These are phyloP conservation scores for Aureobasidium sp. DNA, from an alignment of 2,329 filamentous ascomycete species.

Conservation along the genomic window DNA sequence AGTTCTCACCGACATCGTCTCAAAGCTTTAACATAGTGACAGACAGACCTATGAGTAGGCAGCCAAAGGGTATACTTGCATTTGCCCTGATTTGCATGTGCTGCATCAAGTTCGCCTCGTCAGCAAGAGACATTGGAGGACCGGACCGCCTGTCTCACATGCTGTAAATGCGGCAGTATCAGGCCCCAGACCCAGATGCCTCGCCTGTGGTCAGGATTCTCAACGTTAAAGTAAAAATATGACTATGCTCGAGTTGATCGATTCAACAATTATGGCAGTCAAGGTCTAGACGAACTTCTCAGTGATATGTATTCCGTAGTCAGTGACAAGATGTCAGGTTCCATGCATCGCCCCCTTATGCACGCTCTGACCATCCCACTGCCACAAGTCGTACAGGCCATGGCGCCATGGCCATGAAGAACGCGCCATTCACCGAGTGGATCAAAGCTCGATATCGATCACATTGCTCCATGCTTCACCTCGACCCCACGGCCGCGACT, in stretches of 20 bases:
- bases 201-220: neutral
- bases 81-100: neutral
- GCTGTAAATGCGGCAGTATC: neutral
- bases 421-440: constrained; percentile 1
- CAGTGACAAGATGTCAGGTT: neutral
- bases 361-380: constrained; percentile 4
- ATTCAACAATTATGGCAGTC: neutral
- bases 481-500: neutral
- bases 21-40: neutral
- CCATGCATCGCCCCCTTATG: neutral
- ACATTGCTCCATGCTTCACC: neutral
- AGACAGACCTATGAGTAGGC: neutral
- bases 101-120: neutral
- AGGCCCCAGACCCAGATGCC: neutral
- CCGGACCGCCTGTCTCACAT: neutral
- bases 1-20: neutral
- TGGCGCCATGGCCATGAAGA: constrained; percentile 4
- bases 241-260: neutral
- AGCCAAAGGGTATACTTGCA: neutral
- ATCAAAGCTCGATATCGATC: neutral
- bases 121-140: neutral
- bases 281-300: neutral
- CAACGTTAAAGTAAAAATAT: neutral
- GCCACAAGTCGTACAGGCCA: constrained; percentile 6
- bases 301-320: constrained; percentile 1